Evolutionary conservation across 768 basidiomycete species (phyloP).

Genomic region (Rhizopogon vesiculosus): DNA sequence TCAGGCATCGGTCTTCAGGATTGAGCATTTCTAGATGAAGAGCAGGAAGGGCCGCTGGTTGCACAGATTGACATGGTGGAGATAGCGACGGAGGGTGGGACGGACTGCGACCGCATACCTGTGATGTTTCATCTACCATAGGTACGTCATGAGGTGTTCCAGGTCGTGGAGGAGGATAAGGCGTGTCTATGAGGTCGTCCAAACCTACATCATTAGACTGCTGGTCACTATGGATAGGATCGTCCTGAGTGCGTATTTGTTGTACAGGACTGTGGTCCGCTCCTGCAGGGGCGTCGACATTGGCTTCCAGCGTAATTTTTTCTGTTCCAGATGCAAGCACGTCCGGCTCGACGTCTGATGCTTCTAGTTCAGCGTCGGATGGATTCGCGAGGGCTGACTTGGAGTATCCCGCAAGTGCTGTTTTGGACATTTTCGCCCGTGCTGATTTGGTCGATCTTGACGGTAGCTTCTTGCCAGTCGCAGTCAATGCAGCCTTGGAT

Average conservation of each 20-base stretch:
- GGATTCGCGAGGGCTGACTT: neutral
- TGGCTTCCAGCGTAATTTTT: neutral
- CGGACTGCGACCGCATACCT: neutral
- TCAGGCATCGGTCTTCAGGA: conserved; percentile 64
- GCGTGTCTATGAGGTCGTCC: neutral
- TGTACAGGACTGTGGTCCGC: neutral
- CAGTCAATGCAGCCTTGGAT: neutral
- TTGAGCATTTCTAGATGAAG: conserved; percentile 16
- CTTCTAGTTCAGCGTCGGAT: neutral
- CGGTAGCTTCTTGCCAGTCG: neutral
- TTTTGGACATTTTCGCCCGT: neutral
- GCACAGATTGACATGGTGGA: conserved; percentile 11
- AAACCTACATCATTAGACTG: neutral
- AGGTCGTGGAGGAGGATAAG: neutral
- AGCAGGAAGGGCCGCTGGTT: conserved; percentile 2
- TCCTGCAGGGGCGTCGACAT: neutral
- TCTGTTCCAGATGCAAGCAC: neutral
- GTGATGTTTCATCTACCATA: neutral
- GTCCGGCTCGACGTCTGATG: neutral
- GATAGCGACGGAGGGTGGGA: neutral
- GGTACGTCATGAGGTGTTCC: neutral
- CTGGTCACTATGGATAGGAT: neutral
- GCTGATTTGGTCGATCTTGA: neutral
- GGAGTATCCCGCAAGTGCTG: neutral
- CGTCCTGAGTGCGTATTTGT: neutral